A percentile compares a stretch with the other conserved stretches of the same genome.
These are phyloP conservation scores for Leishmania major DNA, from an alignment of 208 protist species.

Conservation along the genomic window DNA sequence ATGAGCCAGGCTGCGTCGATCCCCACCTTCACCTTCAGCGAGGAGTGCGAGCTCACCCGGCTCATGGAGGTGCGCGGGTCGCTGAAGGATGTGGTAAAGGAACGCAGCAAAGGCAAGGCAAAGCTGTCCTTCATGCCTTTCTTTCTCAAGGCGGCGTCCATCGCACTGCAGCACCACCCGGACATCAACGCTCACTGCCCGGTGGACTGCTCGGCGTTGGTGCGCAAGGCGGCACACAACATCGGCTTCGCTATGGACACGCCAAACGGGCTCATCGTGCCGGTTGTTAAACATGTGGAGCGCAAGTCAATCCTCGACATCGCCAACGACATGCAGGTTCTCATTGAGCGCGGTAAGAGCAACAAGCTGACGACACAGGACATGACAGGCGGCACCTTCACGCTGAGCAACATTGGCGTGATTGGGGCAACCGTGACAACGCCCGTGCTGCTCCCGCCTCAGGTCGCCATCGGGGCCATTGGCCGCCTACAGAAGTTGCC, in stretches of 20 bases:
- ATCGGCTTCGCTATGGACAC: constrained; percentile 97
- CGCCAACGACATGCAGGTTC: constrained; percentile 87
- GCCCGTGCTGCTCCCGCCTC: constrained; percentile 90
- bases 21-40: constrained; percentile 91
- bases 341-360: constrained; percentile 57
- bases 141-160: constrained; percentile 94
- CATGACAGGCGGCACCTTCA: constrained; percentile 93
- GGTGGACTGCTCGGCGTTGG: constrained; percentile 61
- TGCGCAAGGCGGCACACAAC: constrained; percentile 91
- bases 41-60: constrained; percentile 88
- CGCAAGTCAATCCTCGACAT: constrained; percentile 91
- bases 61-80: constrained; percentile 56
- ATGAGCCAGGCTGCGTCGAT: constrained; percentile 90
- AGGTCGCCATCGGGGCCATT: constrained; percentile 95
- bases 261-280: constrained; percentile 94
- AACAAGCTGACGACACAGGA: constrained; percentile 68
- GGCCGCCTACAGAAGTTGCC: constrained; percentile 90
- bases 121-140: constrained; percentile 94
- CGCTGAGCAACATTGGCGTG: constrained; percentile 96
- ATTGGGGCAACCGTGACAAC: constrained; percentile 94
- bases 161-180: constrained; percentile 87
- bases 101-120: constrained; percentile 21
- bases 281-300: constrained; percentile 93
- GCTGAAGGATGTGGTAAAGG: constrained; percentile 54
- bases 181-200: constrained; percentile 86